Base-by-base conservation (phyloP, 2,329 filamentous ascomycete species). In the Cordyceps farinosa region DNA sequence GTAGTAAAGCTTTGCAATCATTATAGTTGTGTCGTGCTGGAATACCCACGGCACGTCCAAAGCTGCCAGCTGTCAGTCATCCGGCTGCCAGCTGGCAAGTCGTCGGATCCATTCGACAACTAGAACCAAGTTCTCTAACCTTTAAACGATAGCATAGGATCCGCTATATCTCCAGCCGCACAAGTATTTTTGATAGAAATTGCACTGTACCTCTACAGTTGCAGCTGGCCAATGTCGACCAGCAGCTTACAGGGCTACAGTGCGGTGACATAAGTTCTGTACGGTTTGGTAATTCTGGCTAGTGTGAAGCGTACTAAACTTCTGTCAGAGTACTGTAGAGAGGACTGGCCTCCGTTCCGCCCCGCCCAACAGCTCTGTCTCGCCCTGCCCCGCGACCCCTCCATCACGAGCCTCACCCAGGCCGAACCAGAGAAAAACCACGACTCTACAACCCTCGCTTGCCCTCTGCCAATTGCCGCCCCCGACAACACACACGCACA, bases 351-450 rank as follows among this genome's bases (percentile, higher is more conserved):
- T 10, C 34, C 38, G 13, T 27, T n/a, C 34, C 13, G 47, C 45
- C 57, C 47, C 38, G 36, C 47, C 57, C 47, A 27, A 52, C 45
- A 44, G n/a, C 44, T 40, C 6, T 34, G 30, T 32, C 47, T 50
- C 47, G 47, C 47, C 55, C 47, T 5, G 57, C 57, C 48, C 58
- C 45, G 47, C 58, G 58, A 52, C 58, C 58, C 48, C 58, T 61
- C 58, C 48, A 61, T 53, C 36, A 52, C 48, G 58, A 52, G 58
- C 38, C 48, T 42, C 48, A 10, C 6, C 11, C 45, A 38, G 13
- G 30, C 52, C 42, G 10, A 15, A n/a, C 42, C 13, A 48, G 17
- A 34, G n/a, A 52, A 32, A 15, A 27, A 27, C 10, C 15, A 3
- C 42, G 15, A 36, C 42, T 36, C 15, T 15, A n/a, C 52, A 55